phyloP scores from a whole-genome alignment of 2,329 filamentous ascomycete genomes.

The Colletotrichum sp. region DNA sequence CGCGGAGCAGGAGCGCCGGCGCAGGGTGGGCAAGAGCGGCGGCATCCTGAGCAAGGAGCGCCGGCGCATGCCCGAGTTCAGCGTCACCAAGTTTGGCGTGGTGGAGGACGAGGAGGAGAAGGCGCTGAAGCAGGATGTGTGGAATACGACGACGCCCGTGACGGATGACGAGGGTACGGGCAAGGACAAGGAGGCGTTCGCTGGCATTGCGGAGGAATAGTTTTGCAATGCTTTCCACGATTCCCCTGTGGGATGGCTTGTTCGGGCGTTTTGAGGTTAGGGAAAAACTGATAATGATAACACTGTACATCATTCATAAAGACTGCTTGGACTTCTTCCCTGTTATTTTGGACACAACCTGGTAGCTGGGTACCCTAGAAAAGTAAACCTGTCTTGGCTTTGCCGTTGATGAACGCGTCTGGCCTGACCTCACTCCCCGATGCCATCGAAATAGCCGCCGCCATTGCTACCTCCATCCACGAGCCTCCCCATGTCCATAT shows the following conservation, averaged over 20 bases:
- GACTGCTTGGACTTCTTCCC: not conserved
- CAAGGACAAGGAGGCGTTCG: constrained; percentile 5
- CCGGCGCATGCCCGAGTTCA: constrained; percentile 55
- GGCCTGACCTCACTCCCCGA: not conserved
- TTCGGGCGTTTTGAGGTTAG: constrained; percentile 18
- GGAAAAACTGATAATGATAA: constrained; percentile 17
- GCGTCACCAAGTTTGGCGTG: constrained; percentile 59
- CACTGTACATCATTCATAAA: constrained; percentile 4
- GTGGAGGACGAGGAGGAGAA: constrained; percentile 51
- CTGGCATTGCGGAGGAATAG: constrained; percentile 19
- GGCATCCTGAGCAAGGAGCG: constrained; percentile 29
- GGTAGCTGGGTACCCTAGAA: not conserved
- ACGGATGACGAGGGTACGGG: not conserved
- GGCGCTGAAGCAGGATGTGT: constrained; percentile 22
- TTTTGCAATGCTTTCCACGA: not conserved
- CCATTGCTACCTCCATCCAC: not conserved
- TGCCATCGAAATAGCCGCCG: not conserved
- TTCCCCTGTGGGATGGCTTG: not conserved
- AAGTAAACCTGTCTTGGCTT: not conserved
- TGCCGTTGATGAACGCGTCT: not conserved
- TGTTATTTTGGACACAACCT: not conserved
- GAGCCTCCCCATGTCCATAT: too few relatives aligned
- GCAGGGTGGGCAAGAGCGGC: constrained; percentile 27
- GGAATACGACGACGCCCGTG: constrained; percentile 20
- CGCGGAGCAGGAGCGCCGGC: constrained; percentile 53